Evolutionary conservation across 331 rosid species (phyloP), one percentile per base, ranked within the genome.

Genomic region (Saraca asoca): DNA sequence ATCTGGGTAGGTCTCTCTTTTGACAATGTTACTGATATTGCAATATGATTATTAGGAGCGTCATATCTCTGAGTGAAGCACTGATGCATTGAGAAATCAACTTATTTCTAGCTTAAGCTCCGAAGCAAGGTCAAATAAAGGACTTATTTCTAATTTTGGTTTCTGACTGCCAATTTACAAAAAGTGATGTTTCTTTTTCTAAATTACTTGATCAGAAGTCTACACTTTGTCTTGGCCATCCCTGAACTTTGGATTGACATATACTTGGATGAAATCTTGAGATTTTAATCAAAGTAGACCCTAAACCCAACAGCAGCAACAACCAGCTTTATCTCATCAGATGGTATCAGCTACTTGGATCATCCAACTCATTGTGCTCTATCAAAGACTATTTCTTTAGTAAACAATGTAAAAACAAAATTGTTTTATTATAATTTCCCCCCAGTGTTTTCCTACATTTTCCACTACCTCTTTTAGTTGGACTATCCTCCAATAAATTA

Each of bases 1-100:
- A 17, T 90, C 89, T 0, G 97, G 97, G 98, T 93, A 62, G 38
- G 83, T 75, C 51, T 50, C 76, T 58, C 68, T 60, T 59, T 51
- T 12, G 15, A 64, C 13, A 56, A 18, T 55, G 29, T 12, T 60
- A 49, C 51, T 13, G 14, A 35, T 14, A 8, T 5, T n/a, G 63
- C 63, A 33, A 34, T 34, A 13, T 33, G 62, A 54, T 54, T 54
- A 12, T n/a, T n/a, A n/a, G n/a, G n/a, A n/a, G n/a, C n/a, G n/a
- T n/a, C 9, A 12, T 54, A 20, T 33, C 43, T 20, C 34, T 68
- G 49, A 62, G 37, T 7, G n/a, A 58, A 12, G 54, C 6, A 42
- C 31, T 24, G 31, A 24, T 24, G 31, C 31, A 24, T 24, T 24
- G 2, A 24, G 31, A 24, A 24, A 24, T 24, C 31, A 24, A 24